phyloP scores from a whole-genome alignment of 2,329 filamentous ascomycete genomes.

The Nigrograna mackinnonii region DNA sequence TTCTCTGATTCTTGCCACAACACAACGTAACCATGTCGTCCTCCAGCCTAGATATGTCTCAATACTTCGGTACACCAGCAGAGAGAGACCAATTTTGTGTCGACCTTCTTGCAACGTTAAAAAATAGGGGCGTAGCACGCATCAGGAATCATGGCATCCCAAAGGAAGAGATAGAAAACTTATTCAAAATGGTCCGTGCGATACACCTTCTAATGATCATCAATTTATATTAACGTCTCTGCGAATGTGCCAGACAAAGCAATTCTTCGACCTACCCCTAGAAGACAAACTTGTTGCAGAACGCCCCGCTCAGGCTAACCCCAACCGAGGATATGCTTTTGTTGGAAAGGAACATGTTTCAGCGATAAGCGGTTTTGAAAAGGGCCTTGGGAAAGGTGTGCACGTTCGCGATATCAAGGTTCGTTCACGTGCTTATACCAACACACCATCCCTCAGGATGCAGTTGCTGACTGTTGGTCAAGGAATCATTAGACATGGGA shows the following conservation, averaged over 20 bases:
- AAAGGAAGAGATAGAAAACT: background rate
- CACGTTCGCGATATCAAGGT: no score
- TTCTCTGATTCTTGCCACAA: no score
- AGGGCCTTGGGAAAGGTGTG: background rate
- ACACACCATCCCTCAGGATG: no score
- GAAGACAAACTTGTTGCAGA: background rate
- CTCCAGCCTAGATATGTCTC: background rate
- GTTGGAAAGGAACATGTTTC: background rate
- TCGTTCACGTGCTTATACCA: no score
- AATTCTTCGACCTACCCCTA: background rate
- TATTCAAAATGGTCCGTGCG: background rate
- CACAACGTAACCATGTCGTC: no score
- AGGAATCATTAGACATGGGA: background rate
- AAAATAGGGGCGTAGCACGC: background rate
- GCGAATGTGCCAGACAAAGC: background rate
- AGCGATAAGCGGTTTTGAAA: background rate
- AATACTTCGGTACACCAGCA: background rate
- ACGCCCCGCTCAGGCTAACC: background rate
- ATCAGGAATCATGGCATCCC: background rate
- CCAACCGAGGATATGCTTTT: background rate
- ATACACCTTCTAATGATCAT: background rate
- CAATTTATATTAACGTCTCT: background rate
- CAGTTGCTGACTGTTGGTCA: no score
- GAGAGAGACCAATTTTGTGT: background rate
- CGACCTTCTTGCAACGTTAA: background rate